Evolutionary conservation across 495 filamentous ascomycete species (phyloP).

Genomic region (Trichodelitschia bisporula): DNA sequence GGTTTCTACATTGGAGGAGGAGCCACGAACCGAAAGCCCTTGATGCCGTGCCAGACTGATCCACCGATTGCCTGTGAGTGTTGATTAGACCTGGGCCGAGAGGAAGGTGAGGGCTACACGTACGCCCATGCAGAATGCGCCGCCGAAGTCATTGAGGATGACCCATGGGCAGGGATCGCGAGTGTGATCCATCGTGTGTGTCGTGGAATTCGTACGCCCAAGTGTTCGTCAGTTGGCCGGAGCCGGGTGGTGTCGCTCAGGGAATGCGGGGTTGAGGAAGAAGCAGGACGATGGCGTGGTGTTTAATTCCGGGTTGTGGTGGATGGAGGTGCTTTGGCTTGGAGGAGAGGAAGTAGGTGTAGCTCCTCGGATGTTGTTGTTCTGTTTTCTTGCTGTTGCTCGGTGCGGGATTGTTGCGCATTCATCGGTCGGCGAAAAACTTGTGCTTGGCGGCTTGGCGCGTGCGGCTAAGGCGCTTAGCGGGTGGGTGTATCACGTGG

Average conservation of each 20-base stretch:
- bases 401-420: too few species aligned
- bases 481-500: too few species aligned
- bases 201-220: too few species aligned
- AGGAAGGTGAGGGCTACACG: conserved; percentile 14
- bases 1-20: too few species aligned
- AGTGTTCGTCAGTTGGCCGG: too few species aligned
- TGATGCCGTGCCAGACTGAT: conserved; percentile 95
- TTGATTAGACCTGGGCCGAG: neutral
- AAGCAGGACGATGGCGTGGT: neutral
- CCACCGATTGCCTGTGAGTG: conserved; percentile 10
- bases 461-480: too few species aligned
- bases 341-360: too few species aligned
- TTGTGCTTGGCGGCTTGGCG: too few species aligned
- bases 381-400: too few species aligned
- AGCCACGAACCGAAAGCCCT: conserved; percentile 87
- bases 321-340: neutral
- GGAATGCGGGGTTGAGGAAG: neutral
- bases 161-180: conserved; percentile 93
- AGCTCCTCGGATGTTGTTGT: too few species aligned
- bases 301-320: neutral
- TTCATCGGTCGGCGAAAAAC: too few species aligned
- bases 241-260: too few species aligned
- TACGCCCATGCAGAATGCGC: conserved; percentile 95
- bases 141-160: conserved; percentile 84
- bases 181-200: conserved; percentile 59